Evolutionary conservation across 2,329 filamentous ascomycete genomes (phyloP).

Genomic region (Colletotrichum filicis): DNA sequence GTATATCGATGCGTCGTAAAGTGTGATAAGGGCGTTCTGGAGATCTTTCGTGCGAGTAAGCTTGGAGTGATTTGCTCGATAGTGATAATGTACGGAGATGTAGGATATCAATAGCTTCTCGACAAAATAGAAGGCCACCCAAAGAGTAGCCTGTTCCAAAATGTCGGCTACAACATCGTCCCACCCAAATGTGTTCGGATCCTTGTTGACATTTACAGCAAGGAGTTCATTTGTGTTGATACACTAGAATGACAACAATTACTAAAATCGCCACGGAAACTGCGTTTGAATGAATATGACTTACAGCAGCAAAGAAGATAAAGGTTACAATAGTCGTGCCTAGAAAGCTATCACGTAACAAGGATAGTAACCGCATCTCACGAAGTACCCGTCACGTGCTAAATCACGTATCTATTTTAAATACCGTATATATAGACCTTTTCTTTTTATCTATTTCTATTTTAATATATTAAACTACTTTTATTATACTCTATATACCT

Average conservation of each 20-base stretch:
- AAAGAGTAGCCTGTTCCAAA: slow-evolving; percentile 34
- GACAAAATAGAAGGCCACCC: slow-evolving; percentile 41
- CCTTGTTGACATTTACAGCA: slow-evolving; percentile 34
- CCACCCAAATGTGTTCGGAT: slow-evolving; percentile 13
- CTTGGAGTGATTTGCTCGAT: slow-evolving; percentile 37
- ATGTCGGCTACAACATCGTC: slow-evolving; percentile 22
- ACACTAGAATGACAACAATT: slow-evolving; percentile 5
- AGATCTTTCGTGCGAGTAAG: slow-evolving; percentile 37
- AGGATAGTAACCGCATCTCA: too few relatives aligned
- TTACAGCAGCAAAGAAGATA: slow-evolving; percentile 35
- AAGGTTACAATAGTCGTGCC: slow-evolving; percentile 32
- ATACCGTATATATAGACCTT: too few relatives aligned
- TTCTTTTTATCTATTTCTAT: too few relatives aligned
- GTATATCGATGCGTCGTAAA: slow-evolving; percentile 41
- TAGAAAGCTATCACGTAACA: too few relatives aligned
- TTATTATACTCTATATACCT: too few relatives aligned
- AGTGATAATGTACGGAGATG: slow-evolving; percentile 44
- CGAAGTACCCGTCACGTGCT: too few relatives aligned
- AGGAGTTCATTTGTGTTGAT: slow-evolving; percentile 35
- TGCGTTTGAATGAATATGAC: neutral
- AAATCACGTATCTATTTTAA: too few relatives aligned
- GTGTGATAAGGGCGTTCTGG: slow-evolving; percentile 41
- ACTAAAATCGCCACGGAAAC: neutral
- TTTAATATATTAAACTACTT: too few relatives aligned
- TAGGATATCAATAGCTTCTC: slow-evolving; percentile 44